Evolutionary conservation across 2,329 filamentous ascomycete species (phyloP), one percentile per base, ranked within the genome.

Genomic region (Colletotrichum paranaense): DNA sequence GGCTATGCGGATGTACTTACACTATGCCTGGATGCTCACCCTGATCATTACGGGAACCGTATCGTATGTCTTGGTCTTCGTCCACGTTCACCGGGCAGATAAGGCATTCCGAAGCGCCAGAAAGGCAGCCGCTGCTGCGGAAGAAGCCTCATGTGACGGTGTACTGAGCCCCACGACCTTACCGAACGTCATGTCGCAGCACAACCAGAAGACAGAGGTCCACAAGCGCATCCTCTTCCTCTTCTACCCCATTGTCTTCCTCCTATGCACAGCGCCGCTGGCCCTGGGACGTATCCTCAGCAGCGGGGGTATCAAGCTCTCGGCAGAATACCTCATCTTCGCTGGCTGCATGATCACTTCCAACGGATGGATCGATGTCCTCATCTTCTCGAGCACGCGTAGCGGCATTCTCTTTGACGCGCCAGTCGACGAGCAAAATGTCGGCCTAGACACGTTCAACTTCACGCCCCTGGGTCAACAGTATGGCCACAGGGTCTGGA

Each of bases 11-110:
- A 83, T 93, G 1, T 86, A 86, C 79, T 84, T 89, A 1, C 90
- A 92, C 76, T 92, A 92, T 77, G 80, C 92, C 64, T 92, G 89
- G 86, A 90, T 92, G 68, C 91, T 85, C 71, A 76, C 84, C n/a
- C 77, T 80, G 9, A 78, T 86, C 5, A 74, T 78, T 26, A 19
- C 81, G 8, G 84, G 83, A 0, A 80, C 79, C 60, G 55, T 79
- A 3, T 74, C 85, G 2, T 86, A 86, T 75, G 77, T 76, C 0
- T 77, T 82, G 30, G 81, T 84, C 42, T 84, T 83, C 75, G 57
- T 83, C 22, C 80, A 76, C 35, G 78, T 86, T 2, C 79, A 62
- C 28, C 67, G 55, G n/a, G 9, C 22, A 5, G 59, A 60, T 19
- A 64, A 65, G 60, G 46, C 42, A n/a, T 24, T 28, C 14, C 42